Conservation (phyloP, 1,139 yeast species). For the Blastobotrys petasosporus region DNA sequence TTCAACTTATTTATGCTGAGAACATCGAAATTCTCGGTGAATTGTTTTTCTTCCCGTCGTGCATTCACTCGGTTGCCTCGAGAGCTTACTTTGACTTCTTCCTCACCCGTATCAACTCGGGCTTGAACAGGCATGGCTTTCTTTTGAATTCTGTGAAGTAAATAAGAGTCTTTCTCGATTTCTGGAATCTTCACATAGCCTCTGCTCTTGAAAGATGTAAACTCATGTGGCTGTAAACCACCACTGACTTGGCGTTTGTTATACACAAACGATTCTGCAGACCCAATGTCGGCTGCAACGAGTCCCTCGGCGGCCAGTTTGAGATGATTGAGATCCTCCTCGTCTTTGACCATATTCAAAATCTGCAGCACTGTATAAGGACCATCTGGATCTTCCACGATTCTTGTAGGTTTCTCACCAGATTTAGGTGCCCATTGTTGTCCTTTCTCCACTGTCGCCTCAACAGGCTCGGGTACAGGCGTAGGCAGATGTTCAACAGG, state of each 20-base stretch:
- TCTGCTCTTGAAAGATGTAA: slow-evolving; percentile 53
- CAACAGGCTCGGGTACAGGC: background rate
- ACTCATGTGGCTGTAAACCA: background rate
- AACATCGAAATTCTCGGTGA: slow-evolving; percentile 62
- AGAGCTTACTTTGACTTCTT: slow-evolving; percentile 46
- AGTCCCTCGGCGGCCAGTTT: slow-evolving; percentile 40
- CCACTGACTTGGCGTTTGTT: slow-evolving; percentile 38
- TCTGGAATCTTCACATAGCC: slow-evolving; percentile 75
- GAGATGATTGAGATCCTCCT: slow-evolving; percentile 61
- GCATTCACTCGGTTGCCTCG: slow-evolving; percentile 85
- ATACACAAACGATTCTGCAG: slow-evolving; percentile 66
- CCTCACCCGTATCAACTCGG: background rate
- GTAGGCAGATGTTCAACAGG: background rate
- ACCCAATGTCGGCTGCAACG: slow-evolving; percentile 34
- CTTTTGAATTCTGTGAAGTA: slow-evolving; percentile 65
- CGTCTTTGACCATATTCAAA: slow-evolving; percentile 59
- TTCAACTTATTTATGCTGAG: slow-evolving; percentile 66
- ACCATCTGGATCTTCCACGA: slow-evolving; percentile 4
- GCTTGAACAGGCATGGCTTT: slow-evolving; percentile 37
- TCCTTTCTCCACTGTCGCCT: background rate
- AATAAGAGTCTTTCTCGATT: slow-evolving; percentile 62
- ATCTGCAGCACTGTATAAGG: slow-evolving; percentile 4
- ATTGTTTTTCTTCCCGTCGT: slow-evolving; percentile 86
- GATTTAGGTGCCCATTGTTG: slow-evolving; percentile 5
- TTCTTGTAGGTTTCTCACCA: slow-evolving; percentile 1